These are phyloP conservation scores for Iberis pinnata DNA, from an alignment of 345 rosid species.

Conservation along the genomic window DNA sequence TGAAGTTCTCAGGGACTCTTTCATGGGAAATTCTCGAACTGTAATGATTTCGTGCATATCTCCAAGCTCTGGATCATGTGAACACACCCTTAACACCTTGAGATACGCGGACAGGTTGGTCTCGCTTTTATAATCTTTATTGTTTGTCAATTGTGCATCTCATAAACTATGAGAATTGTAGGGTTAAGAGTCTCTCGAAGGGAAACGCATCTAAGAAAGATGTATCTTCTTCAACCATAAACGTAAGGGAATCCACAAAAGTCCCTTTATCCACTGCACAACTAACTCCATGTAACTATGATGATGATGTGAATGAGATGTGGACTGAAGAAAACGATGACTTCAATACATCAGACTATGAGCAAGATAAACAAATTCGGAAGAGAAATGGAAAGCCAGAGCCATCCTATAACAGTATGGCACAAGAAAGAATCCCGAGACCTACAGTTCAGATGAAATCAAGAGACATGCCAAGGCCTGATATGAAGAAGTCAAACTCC, in stretches of 20 bases:
- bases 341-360: slow-evolving; percentile 63
- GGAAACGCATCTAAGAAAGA: slow-evolving; percentile 85
- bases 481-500: slow-evolving; percentile 48
- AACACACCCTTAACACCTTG: slow-evolving; percentile 93
- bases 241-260: slow-evolving; percentile 68
- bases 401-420: slow-evolving; percentile 31
- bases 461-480: slow-evolving; percentile 42
- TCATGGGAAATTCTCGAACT: slow-evolving; percentile 92
- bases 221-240: slow-evolving; percentile 53
- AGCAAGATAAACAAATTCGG: slow-evolving; percentile 60
- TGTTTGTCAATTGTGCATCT: too few relatives aligned
- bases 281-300: slow-evolving; percentile 49
- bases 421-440: slow-evolving; percentile 54
- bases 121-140: slow-evolving; percentile 1
- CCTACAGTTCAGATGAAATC: slow-evolving; percentile 38
- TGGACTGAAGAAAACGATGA: slow-evolving; percentile 84
- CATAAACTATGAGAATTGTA: slow-evolving; percentile 29
- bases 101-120: slow-evolving; percentile 97
- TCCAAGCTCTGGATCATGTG: slow-evolving; percentile 96
- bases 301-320: slow-evolving; percentile 61
- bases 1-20: slow-evolving; percentile 95
- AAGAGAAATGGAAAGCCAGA: slow-evolving; percentile 65
- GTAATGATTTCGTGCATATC: slow-evolving; percentile 98
- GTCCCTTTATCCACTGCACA: slow-evolving; percentile 55
- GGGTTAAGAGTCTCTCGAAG: slow-evolving; percentile 97